phyloP scores from a whole-genome alignment of 2,329 filamentous ascomycete genomes.

The Fusarium newnesense region DNA sequence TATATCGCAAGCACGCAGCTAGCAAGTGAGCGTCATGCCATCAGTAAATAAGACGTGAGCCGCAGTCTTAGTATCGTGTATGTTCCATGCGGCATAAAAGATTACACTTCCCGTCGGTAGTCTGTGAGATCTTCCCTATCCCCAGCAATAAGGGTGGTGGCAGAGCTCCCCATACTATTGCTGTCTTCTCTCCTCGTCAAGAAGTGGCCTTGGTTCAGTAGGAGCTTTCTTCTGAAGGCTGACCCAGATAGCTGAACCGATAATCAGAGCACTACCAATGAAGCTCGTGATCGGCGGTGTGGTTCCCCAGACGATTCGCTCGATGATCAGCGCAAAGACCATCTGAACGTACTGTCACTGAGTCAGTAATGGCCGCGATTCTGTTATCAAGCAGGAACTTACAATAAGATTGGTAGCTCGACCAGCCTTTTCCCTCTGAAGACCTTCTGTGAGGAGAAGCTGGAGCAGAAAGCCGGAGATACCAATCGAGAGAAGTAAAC shows the following conservation, averaged over 20 bases:
- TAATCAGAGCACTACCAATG: slow-evolving; percentile 53
- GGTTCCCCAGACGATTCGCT: slow-evolving; percentile 56
- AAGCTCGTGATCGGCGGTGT: slow-evolving; percentile 52
- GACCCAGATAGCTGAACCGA: slow-evolving; percentile 55
- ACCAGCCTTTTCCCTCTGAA: slow-evolving; percentile 72
- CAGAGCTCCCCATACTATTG: no score
- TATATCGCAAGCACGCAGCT: not conserved
- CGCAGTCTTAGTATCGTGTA: no score
- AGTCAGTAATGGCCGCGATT: not conserved
- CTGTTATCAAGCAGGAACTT: fast-evolving
- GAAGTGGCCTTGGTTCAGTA: slow-evolving; percentile 31
- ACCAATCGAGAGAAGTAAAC: slow-evolving; percentile 70
- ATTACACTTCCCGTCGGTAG: fast-evolving
- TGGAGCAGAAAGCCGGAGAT: slow-evolving; percentile 81
- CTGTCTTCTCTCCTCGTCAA: slow-evolving; percentile 51
- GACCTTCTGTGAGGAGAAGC: slow-evolving; percentile 77
- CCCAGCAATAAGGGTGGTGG: no score
- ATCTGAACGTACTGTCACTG: slow-evolving; percentile 46
- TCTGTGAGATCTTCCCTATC: no score
- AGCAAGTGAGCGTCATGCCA: no score
- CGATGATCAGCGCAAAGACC: slow-evolving; percentile 51
- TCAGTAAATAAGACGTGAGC: no score
- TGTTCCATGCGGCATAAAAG: not conserved
- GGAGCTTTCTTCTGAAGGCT: slow-evolving; percentile 53
- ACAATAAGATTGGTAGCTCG: slow-evolving; percentile 48